A percentile compares a stretch with the other conserved stretches of the same genome.
Evolutionary conservation across 163 green algal species (phyloP).

Genomic region (Coccomyxa subellipsoidea): DNA sequence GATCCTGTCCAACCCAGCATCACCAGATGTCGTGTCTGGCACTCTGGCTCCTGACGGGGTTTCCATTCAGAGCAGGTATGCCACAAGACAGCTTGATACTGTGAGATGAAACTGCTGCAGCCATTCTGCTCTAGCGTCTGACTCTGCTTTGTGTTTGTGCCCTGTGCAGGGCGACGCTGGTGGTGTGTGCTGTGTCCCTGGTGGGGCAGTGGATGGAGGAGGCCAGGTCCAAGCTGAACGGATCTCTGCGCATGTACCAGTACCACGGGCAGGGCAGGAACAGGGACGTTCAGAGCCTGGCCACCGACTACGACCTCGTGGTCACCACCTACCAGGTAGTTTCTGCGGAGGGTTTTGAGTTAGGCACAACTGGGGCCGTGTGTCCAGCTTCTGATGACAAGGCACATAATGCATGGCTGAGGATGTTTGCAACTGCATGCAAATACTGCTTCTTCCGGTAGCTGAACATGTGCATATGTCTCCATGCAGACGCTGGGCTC

Average conservation of each 20-base stretch:
- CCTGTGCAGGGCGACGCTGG: conserved; percentile 48
- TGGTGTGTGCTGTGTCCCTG: conserved; percentile 59
- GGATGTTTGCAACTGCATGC: no score
- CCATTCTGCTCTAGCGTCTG: no score
- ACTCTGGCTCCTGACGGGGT: background rate
- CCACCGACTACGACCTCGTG: conserved; percentile 58
- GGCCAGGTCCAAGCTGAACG: conserved; percentile 34
- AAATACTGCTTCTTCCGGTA: no score
- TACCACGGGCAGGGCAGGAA: conserved; percentile 43
- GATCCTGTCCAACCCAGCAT: conserved; percentile 53
- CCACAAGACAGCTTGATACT: no score
- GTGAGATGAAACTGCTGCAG: no score
- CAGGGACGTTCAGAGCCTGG: conserved; percentile 34
- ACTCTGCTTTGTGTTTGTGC: no score
- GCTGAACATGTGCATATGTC: no score
- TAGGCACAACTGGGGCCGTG: no score
- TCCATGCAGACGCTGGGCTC: conserved; percentile 37
- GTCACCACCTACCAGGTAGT: conserved; percentile 60
- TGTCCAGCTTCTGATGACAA: no score
- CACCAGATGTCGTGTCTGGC: conserved; percentile 1
- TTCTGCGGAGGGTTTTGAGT: no score
- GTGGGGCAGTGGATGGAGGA: conserved; percentile 71
- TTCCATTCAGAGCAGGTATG: background rate
- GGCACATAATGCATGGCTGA: no score
- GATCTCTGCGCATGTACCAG: conserved; percentile 34